Conservation (phyloP, 305 asterid genomes). For the Solanum hybrid region DNA sequence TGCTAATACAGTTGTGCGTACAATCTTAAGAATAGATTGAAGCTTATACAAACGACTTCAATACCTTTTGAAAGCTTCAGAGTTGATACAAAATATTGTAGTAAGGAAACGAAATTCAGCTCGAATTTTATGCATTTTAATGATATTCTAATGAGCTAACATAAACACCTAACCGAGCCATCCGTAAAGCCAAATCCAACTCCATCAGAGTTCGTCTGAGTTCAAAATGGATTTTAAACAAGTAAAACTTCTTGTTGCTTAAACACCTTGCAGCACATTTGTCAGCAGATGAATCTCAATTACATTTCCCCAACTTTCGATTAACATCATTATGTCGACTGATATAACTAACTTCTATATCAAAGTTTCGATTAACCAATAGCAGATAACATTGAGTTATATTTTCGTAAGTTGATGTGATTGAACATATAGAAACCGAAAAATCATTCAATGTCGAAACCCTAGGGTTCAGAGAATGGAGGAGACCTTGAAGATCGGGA, state of each 20-base stretch:
- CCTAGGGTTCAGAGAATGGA: neutral
- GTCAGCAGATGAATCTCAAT: neutral
- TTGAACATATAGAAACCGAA: neutral
- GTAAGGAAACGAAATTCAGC: neutral
- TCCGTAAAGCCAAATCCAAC: neutral
- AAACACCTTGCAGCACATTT: neutral
- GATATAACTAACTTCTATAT: neutral
- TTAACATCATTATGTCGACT: neutral
- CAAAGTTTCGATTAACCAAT: neutral
- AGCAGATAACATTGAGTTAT: neutral
- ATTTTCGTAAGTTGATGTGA: neutral
- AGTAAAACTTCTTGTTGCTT: neutral
- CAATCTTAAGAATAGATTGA: neutral
- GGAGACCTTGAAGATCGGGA: conserved; percentile 65
- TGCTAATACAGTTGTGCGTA: neutral
- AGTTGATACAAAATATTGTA: neutral
- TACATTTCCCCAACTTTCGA: neutral
- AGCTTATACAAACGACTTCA: neutral
- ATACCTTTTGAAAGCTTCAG: neutral
- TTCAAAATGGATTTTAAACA: neutral
- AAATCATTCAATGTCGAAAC: neutral
- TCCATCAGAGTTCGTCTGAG: neutral
- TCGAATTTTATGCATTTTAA: neutral
- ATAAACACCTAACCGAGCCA: neutral
- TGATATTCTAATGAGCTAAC: neutral